Conservation (phyloP, 2,329 filamentous ascomycete genomes). For the Alternaria brassicicola region DNA sequence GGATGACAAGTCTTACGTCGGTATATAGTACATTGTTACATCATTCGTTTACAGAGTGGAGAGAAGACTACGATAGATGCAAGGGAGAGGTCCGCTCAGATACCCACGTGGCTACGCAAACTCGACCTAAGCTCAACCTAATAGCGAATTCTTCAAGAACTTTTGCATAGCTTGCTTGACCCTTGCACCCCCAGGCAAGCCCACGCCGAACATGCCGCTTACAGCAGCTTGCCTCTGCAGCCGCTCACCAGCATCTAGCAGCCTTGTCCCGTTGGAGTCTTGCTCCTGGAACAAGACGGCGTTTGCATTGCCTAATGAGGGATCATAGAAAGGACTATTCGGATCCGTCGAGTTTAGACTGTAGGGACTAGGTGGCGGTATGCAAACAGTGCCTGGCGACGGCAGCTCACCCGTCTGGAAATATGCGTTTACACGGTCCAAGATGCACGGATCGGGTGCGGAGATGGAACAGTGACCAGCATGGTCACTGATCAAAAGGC, state of each 20-base stretch:
- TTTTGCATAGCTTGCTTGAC: not conserved
- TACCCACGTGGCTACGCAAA: not conserved
- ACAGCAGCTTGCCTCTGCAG: conserved; percentile 6
- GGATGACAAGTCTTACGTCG: no score
- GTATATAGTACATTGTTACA: no score
- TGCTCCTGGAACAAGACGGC: not conserved
- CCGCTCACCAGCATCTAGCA: conserved; percentile 6
- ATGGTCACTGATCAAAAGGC: conserved; percentile 53
- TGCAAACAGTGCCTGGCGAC: conserved; percentile 52
- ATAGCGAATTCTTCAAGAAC: not conserved
- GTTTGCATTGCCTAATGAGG: conserved; percentile 7
- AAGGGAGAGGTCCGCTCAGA: not conserved
- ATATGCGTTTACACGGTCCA: conserved; percentile 43
- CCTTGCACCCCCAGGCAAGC: conserved; percentile 8
- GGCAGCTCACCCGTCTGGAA: conserved; percentile 56
- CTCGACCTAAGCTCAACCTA: not conserved
- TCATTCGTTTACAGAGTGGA: no score
- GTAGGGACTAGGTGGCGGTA: conserved; percentile 40
- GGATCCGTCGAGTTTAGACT: conserved; percentile 49
- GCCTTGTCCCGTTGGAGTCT: not conserved
- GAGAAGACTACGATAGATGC: not conserved
- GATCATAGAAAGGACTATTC: conserved; percentile 39
- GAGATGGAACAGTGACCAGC: conserved; percentile 55
- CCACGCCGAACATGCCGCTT: conserved; percentile 6
- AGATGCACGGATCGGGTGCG: conserved; percentile 45